A percentile compares a stretch with the other conserved stretches of the same genome.
Conservation (phyloP, 176 grass and related monocot genomes). For the Coix lacrymajobi region DNA sequence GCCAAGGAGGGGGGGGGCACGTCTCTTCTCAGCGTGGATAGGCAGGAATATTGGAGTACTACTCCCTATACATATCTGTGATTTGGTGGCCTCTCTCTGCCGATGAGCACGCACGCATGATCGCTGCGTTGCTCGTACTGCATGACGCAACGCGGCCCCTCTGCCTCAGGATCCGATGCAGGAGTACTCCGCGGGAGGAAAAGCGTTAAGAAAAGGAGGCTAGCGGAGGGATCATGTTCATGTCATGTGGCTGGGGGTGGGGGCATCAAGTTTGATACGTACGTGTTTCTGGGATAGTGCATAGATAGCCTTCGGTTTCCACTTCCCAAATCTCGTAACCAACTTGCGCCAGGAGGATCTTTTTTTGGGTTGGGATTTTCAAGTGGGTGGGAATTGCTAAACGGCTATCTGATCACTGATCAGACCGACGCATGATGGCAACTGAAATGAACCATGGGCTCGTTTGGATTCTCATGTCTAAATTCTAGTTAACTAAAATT, state of each 20-base stretch:
- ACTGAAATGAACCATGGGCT: neutral
- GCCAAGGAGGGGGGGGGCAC: neutral
- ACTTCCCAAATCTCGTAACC: neutral
- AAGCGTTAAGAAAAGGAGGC: neutral
- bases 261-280: neutral
- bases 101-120: neutral
- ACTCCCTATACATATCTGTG: neutral
- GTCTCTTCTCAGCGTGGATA: neutral
- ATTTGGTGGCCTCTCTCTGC: neutral
- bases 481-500: no score
- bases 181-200: neutral
- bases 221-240: neutral
- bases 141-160: neutral
- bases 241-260: no score
- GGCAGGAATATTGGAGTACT: constrained; percentile 21
- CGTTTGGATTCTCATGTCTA: neutral
- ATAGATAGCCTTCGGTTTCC: neutral
- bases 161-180: neutral
- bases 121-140: neutral
- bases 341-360: neutral
- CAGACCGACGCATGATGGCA: neutral
- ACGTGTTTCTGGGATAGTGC: neutral
- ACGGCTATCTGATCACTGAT: neutral
- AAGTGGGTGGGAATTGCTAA: neutral
- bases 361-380: neutral